Percentiles rank a stretch among this genome's conserved stretches.
Evolutionary conservation across 2,329 filamentous ascomycete species (phyloP).

Genomic region (Alternaria panax): DNA sequence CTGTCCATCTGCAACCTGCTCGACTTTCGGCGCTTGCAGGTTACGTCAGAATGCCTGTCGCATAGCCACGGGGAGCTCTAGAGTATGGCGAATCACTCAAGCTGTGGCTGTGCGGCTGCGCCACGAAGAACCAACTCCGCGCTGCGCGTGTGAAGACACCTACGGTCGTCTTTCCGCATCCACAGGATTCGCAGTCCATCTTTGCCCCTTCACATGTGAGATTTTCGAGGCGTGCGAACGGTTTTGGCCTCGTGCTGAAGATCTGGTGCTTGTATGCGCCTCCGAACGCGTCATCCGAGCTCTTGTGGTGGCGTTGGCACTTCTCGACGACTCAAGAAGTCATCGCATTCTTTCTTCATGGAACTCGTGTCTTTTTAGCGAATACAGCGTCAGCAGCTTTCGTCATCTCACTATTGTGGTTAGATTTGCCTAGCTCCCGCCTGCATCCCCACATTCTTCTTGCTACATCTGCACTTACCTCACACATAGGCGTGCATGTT

Average conservation of each 20-base stretch:
- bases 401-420: neutral
- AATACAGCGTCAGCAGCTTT: neutral
- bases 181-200: neutral
- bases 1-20: conserved; percentile 18
- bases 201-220: conserved; percentile 17
- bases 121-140: neutral
- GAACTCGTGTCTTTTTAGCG: neutral
- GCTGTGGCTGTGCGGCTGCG: conserved; percentile 12
- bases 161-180: neutral
- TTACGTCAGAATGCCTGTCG: conserved; percentile 17
- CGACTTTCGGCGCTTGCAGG: conserved; percentile 25
- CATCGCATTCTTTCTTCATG: neutral
- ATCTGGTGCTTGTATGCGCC: conserved; percentile 7
- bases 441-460: neutral
- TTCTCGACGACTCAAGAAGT: neutral
- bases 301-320: neutral
- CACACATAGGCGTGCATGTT: too few species aligned
- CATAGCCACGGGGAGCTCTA: conserved; percentile 1
- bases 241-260: neutral
- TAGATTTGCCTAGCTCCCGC: neutral
- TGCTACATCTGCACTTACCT: too few species aligned
- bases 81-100: neutral
- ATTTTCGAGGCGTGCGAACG: neutral
- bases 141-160: neutral
- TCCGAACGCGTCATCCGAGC: conserved; percentile 11